Percentiles rank a stretch among this genome's conserved stretches.
Conservation (phyloP, 2,329 filamentous ascomycete genomes). For the Clonostachys rhizophaga region DNA sequence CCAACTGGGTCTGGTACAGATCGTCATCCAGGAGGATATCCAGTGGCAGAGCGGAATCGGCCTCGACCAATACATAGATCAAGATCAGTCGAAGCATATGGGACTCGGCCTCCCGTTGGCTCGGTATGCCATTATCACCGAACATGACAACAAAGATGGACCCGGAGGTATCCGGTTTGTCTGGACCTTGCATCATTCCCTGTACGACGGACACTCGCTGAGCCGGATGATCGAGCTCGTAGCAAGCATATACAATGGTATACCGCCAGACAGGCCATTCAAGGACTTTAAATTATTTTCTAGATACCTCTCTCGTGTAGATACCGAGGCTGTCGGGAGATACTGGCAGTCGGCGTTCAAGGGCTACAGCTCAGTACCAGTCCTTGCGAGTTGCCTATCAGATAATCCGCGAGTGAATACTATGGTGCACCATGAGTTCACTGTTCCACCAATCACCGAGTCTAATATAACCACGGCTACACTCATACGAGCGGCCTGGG, state of each 20-base stretch:
- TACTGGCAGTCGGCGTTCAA: no score
- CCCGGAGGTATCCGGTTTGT: slow-evolving; percentile 6
- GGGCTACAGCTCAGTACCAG: no score
- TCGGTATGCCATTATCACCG: background rate
- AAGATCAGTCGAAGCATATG: background rate
- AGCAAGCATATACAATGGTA: background rate
- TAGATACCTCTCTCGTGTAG: no score
- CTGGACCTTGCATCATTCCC: slow-evolving; percentile 10
- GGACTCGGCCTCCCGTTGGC: background rate
- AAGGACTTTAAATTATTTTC: no score
- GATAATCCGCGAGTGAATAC: no score
- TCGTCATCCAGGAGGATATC: background rate
- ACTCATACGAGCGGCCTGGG: slow-evolving; percentile 9
- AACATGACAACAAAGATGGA: slow-evolving; percentile 37
- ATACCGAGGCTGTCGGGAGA: no score
- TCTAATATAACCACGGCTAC: slow-evolving; percentile 1
- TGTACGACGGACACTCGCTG: slow-evolving; percentile 11
- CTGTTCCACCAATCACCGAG: no score
- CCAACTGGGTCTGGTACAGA: background rate
- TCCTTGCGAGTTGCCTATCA: no score
- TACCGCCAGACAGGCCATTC: background rate
- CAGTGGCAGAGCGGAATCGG: background rate
- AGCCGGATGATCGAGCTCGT: slow-evolving; percentile 1
- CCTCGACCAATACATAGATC: background rate
- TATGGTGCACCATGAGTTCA: no score